These are phyloP conservation scores for Calonectria henricotiae DNA, from an alignment of 2,329 filamentous ascomycete genomes.

Conservation along the genomic window DNA sequence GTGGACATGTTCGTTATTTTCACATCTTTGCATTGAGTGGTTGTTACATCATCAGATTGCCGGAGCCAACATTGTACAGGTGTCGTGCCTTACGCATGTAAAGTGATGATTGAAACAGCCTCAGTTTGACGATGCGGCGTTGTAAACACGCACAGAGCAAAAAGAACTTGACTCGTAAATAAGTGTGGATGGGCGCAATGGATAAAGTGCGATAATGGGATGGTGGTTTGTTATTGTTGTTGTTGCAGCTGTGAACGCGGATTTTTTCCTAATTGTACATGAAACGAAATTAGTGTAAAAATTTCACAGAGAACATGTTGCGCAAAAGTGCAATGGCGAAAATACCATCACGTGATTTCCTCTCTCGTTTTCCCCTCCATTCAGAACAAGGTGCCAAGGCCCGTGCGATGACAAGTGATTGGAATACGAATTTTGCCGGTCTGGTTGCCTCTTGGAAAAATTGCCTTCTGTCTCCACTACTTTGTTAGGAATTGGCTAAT, in stretches of 20 bases:
- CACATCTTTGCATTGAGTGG: neutral
- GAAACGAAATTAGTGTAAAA: neutral
- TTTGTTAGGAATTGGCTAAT: constrained; percentile 15
- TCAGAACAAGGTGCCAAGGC: neutral
- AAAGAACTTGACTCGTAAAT: neutral
- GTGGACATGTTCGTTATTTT: neutral
- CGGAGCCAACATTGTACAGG: neutral
- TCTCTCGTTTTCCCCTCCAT: no score
- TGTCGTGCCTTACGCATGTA: neutral
- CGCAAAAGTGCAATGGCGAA: neutral
- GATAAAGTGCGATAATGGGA: neutral
- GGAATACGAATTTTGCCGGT: constrained; percentile 1
- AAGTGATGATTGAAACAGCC: constrained; percentile 11
- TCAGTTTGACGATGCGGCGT: neutral
- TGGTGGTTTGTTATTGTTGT: neutral
- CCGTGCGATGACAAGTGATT: neutral
- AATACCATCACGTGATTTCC: neutral
- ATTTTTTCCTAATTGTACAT: neutral
- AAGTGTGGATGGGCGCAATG: neutral
- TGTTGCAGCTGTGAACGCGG: neutral
- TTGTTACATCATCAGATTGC: neutral
- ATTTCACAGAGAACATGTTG: neutral
- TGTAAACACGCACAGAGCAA: constrained; percentile 18
- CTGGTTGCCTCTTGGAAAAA: neutral
- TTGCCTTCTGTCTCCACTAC: constrained; percentile 2